Evolutionary conservation across 345 rosid genomes (phyloP).

Genomic region (Populus pruinosa): DNA sequence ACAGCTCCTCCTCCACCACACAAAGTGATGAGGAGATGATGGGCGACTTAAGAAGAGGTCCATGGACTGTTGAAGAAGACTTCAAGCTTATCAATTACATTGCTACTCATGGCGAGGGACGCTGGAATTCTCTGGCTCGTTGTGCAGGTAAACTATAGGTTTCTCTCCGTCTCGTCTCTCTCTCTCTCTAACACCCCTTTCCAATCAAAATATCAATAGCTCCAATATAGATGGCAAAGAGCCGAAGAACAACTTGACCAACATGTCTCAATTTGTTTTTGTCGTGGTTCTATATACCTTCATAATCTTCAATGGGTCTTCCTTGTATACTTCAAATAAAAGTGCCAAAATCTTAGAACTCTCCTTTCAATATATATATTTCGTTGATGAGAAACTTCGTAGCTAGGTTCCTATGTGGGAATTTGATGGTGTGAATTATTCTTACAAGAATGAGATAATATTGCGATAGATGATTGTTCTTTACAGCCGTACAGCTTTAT

Average conservation of each 20-base stretch:
- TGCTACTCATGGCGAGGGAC: conserved; percentile 74
- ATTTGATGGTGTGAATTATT: not conserved
- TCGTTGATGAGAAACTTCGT: not conserved
- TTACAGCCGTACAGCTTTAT: not conserved
- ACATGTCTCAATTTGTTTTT: conserved; percentile 28
- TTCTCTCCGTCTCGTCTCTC: not conserved
- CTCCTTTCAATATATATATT: conserved; percentile 1
- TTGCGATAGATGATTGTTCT: not conserved
- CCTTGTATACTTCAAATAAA: conserved; percentile 16
- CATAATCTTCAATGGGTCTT: conserved; percentile 17
- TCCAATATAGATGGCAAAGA: conserved; percentile 4
- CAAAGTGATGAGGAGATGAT: conserved; percentile 35
- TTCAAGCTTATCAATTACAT: conserved; percentile 59
- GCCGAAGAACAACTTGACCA: conserved; percentile 32
- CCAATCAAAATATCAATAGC: not conserved
- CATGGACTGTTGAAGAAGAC: conserved; percentile 91
- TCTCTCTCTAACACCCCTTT: not conserved
- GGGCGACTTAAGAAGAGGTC: conserved; percentile 70
- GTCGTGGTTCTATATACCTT: conserved; percentile 26
- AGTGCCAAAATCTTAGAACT: conserved; percentile 22
- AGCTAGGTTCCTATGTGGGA: not conserved
- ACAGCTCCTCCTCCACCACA: conserved; percentile 24
- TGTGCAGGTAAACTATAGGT: conserved; percentile 42
- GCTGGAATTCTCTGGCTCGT: conserved; percentile 82
- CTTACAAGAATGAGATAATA: not conserved